These are phyloP conservation scores for Tolypocladium tropicale DNA, from an alignment of 2,329 filamentous ascomycete species.

Conservation along the genomic window DNA sequence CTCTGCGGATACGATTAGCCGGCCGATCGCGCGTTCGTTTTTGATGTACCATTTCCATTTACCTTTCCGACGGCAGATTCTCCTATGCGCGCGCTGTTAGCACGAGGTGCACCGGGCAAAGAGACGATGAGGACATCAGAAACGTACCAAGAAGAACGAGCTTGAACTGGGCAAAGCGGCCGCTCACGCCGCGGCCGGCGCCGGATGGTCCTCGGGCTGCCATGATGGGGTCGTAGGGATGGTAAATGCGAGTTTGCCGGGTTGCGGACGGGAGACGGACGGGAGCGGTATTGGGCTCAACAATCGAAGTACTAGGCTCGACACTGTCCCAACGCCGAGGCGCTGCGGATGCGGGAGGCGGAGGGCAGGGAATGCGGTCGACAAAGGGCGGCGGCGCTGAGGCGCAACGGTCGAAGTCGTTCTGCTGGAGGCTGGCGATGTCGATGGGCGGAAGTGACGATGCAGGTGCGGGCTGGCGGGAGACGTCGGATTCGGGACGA, in stretches of 20 bases:
- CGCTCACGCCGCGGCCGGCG: slow-evolving; percentile 55
- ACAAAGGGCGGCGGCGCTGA: neutral
- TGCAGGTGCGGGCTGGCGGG: neutral
- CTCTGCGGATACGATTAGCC: slow-evolving; percentile 46
- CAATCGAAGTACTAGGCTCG: neutral
- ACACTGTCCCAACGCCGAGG: neutral
- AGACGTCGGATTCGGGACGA: too few species aligned
- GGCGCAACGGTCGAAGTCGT: neutral
- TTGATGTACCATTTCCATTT: slow-evolving; percentile 9
- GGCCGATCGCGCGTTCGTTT: neutral
- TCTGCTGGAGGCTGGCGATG: slow-evolving; percentile 6
- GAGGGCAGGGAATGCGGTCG: neutral
- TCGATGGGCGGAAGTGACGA: slow-evolving; percentile 4
- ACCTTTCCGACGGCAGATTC: slow-evolving; percentile 99
- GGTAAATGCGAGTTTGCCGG: neutral
- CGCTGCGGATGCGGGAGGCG: neutral
- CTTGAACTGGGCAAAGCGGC: slow-evolving; percentile 98
- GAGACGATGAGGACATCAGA: neutral
- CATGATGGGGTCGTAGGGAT: slow-evolving; percentile 45
- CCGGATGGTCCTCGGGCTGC: slow-evolving; percentile 67
- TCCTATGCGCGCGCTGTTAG: slow-evolving; percentile 41
- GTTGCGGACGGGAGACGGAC: neutral
- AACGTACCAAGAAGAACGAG: slow-evolving; percentile 83
- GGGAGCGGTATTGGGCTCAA: neutral
- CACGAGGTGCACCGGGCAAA: neutral